Evolutionary conservation across 2,329 filamentous ascomycete genomes (phyloP), one percentile per base, ranked within the genome.

Genomic region (Fusarium cicatricum): DNA sequence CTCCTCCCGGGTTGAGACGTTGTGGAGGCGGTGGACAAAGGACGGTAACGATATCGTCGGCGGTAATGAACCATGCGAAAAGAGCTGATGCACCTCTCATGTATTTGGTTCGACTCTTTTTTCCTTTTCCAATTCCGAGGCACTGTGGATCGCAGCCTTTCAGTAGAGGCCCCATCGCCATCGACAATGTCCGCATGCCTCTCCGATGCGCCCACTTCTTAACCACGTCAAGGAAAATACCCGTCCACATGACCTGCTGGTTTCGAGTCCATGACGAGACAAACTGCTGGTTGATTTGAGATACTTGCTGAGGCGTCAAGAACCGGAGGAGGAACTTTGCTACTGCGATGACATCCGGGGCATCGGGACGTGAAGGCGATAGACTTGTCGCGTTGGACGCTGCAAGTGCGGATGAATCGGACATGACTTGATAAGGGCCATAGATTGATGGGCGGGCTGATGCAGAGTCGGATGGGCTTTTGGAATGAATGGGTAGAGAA

Each of bases 11-110:
- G 16, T 66, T 48, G 9, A 64, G 54, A 33, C 51, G 29, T 2
- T 53, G n/a, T 1, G 65, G 65, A 1, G 62, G 64, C 3, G 62
- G 64, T 0, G 58, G 58, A 0, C 28, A 62, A 4, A 65, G 52
- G 2, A 67, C 41, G 5, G 37, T 68, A 0, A 60, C 58, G 0
- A 45, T 1, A 5, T 66, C 53, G 17, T 48, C 60, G n/a, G 32
- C 31, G 2, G 52, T 52, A 11, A 61, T 52, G 3, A 40, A 43
- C 43, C 52, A 54, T 12, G 64, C 44, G 43, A 67, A 68, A 5
- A 68, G 15, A 1, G 48, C 53, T 3, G 64, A 67, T 1, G 65
- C 64, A 2, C 64, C 64, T 33, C 60, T 48, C 8, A 68, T 60
- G n/a, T 57, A 65, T 17, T 36, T 32, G 12, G 34, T 42, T 47